Percentiles rank a stretch among this genome's conserved stretches.
Evolutionary conservation across 345 rosid species (phyloP).

Genomic region (Euphorbia lathyris): DNA sequence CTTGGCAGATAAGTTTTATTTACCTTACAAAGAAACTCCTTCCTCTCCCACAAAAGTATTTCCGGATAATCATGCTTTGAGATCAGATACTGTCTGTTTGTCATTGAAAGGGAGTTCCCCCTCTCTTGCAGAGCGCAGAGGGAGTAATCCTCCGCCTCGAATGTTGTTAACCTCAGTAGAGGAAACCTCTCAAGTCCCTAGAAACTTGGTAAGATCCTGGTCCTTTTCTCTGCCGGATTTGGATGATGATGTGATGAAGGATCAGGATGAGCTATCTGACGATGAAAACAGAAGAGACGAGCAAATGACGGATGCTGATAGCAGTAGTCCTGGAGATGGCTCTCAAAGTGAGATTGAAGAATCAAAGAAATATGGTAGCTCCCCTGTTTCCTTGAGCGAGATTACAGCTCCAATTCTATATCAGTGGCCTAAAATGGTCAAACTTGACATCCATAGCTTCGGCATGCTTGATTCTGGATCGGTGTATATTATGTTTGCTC

Average conservation of each 20-base stretch:
- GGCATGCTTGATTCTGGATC: slow-evolving; percentile 32
- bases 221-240: slow-evolving; percentile 45
- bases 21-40: slow-evolving; percentile 23
- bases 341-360: slow-evolving; percentile 21
- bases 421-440: slow-evolving; percentile 37
- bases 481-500: slow-evolving; percentile 34
- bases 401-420: slow-evolving; percentile 24
- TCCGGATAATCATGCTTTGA: slow-evolving; percentile 20
- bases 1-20: slow-evolving; percentile 26
- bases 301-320: slow-evolving; percentile 37
- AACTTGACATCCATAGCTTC: slow-evolving; percentile 27
- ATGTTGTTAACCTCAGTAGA: slow-evolving; percentile 42
- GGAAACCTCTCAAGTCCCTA: slow-evolving; percentile 30
- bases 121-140: slow-evolving; percentile 67
- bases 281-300: slow-evolving; percentile 33
- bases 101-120: slow-evolving; percentile 33
- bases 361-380: slow-evolving; percentile 11
- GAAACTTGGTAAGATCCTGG: slow-evolving; percentile 42
- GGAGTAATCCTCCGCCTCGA: slow-evolving; percentile 58
- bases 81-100: slow-evolving; percentile 24
- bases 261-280: slow-evolving; percentile 24
- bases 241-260: slow-evolving; percentile 39
- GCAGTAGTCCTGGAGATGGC: slow-evolving; percentile 12
- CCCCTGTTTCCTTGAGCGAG: slow-evolving; percentile 8
- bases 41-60: slow-evolving; percentile 27